A percentile compares a stretch with the other conserved stretches of the same genome.
Conservation (phyloP, 2,329 filamentous ascomycete genomes). For the Thyridium curvatum region DNA sequence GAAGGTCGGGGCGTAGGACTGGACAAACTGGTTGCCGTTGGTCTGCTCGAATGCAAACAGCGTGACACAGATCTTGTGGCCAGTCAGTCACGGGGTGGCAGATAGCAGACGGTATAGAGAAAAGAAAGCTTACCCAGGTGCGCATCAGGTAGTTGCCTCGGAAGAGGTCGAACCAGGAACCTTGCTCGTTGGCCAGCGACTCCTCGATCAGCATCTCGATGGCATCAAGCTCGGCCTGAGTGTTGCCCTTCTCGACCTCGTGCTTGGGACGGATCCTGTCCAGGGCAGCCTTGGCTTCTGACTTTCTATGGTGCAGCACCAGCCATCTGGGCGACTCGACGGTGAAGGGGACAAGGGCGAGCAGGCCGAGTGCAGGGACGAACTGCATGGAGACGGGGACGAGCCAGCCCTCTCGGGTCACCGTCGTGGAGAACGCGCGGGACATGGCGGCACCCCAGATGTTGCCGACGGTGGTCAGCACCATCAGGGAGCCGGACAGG, state of each 20-base stretch:
- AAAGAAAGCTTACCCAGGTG: conserved; percentile 4
- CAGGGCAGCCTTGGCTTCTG: conserved; percentile 4
- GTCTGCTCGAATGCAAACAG: conserved; percentile 10
- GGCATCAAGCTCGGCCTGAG: conserved; percentile 7
- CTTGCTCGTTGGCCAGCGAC: conserved; percentile 1
- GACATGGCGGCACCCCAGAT: conserved; percentile 13
- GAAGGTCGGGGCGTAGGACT: conserved; percentile 9
- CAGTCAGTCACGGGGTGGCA: background rate
- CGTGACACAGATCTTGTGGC: conserved; percentile 6
- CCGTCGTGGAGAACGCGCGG: conserved; percentile 13
- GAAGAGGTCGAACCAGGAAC: conserved; percentile 7
- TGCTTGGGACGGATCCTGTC: conserved; percentile 9
- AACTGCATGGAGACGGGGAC: conserved; percentile 29
- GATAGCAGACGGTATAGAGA: background rate
- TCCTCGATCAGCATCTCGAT: conserved; percentile 5
- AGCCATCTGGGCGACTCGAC: conserved; percentile 14
- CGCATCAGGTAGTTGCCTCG: conserved; percentile 8
- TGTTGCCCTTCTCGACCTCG: conserved; percentile 25
- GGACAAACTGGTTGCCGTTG: conserved; percentile 11
- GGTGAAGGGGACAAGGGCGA: conserved; percentile 13
- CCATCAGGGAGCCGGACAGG: conserved; percentile 7
- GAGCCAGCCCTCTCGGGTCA: conserved; percentile 21
- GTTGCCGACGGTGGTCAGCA: conserved; percentile 8
- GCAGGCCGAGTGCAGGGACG: conserved; percentile 22
- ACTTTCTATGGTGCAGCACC: conserved; percentile 7